Evolutionary conservation across 371 early-diverging fungal species (phyloP).

Genomic region (Mucor velutinosus): DNA sequence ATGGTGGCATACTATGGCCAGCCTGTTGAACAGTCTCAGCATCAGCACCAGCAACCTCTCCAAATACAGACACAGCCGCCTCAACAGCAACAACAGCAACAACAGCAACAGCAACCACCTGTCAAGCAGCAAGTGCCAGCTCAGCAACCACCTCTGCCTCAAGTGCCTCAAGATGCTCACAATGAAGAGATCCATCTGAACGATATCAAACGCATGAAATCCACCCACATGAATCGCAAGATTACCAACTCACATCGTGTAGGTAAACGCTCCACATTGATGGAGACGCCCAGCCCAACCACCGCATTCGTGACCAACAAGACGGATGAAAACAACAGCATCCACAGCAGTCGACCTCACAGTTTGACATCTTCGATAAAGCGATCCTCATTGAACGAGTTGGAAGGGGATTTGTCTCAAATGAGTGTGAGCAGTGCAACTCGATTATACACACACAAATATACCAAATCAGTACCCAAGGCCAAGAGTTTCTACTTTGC

Average conservation of each 20-base stretch:
- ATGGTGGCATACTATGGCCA: conserved; percentile 21
- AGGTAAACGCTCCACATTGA: conserved; percentile 60
- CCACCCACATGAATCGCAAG: conserved; percentile 59
- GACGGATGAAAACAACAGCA: conserved; percentile 9
- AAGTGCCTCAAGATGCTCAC: conserved; percentile 10
- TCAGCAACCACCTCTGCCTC: conserved; percentile 1
- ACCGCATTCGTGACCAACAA: conserved; percentile 31
- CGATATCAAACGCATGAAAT: conserved; percentile 67
- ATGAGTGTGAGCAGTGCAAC: not conserved
- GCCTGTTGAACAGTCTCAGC: conserved; percentile 4
- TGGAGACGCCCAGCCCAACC: conserved; percentile 55
- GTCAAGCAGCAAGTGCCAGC: not conserved
- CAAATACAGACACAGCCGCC: not conserved
- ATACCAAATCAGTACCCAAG: conserved; percentile 37
- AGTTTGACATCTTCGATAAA: conserved; percentile 4
- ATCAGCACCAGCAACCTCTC: conserved; percentile 4
- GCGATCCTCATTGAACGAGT: conserved; percentile 8
- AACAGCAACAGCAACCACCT: not conserved
- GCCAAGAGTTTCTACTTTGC: conserved; percentile 67
- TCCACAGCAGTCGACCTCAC: conserved; percentile 3
- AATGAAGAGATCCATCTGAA: conserved; percentile 50
- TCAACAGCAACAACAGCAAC: not conserved
- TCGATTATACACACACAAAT: conserved; percentile 20
- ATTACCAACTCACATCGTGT: conserved; percentile 59
- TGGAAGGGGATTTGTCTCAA: conserved; percentile 12